phyloP scores from a whole-genome alignment of 345 rosid species.

The Eutrema heterophyllum region DNA sequence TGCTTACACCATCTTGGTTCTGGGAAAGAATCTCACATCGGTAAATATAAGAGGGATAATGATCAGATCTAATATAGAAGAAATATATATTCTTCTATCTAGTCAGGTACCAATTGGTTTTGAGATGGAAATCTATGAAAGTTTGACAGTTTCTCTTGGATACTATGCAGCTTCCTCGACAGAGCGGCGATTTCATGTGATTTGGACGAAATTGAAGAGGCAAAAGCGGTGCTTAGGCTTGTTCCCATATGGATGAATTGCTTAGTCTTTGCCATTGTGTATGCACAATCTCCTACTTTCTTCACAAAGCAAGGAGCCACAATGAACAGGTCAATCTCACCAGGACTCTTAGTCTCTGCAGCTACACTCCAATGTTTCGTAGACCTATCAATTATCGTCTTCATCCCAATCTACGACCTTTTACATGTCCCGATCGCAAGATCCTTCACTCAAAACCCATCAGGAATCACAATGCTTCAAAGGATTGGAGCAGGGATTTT shows the following conservation, averaged over 20 bases:
- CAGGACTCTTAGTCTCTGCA: conserved; percentile 39
- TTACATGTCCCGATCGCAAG: conserved; percentile 43
- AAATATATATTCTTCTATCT: too few relatives aligned
- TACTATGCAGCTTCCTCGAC: conserved; percentile 43
- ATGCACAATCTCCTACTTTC: conserved; percentile 47
- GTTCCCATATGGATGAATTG: conserved; percentile 49
- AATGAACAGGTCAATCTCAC: conserved; percentile 42
- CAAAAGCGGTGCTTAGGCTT: conserved; percentile 40
- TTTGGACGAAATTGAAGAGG: conserved; percentile 45
- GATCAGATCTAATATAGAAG: too few relatives aligned
- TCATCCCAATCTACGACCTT: conserved; percentile 48
- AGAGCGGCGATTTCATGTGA: conserved; percentile 36
- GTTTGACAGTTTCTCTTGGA: background rate
- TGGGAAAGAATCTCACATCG: background rate
- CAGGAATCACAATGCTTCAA: conserved; percentile 40
- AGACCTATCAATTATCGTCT: conserved; percentile 30
- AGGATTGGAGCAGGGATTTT: conserved; percentile 32
- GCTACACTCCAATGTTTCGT: conserved; percentile 48
- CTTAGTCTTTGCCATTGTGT: conserved; percentile 42
- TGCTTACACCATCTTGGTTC: background rate
- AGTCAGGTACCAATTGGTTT: background rate
- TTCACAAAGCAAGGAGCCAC: conserved; percentile 62
- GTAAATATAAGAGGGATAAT: too few relatives aligned
- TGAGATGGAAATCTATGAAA: background rate
- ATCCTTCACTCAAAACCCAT: conserved; percentile 23